Evolutionary conservation across 2,329 filamentous ascomycete genomes (phyloP).

Genomic region (Tolypocladium ovalisporum): DNA sequence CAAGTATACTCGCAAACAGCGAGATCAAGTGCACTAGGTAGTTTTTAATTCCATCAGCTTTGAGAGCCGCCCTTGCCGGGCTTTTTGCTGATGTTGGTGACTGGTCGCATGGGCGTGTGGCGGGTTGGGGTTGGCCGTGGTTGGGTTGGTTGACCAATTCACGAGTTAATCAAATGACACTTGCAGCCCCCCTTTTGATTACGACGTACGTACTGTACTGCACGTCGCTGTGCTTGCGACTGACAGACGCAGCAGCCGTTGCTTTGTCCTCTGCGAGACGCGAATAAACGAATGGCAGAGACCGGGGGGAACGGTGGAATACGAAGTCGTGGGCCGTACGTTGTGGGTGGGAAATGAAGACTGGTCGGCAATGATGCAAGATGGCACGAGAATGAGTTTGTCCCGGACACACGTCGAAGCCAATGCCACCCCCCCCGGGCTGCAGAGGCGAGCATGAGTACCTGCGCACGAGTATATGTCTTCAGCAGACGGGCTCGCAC

Average conservation of each 20-base stretch:
- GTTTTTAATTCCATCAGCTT: not conserved
- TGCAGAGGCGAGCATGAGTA: not conserved
- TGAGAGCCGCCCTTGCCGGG: not conserved
- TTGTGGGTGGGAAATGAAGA: not conserved
- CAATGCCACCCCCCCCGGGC: not conserved
- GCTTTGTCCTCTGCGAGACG: not conserved
- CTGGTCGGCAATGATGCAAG: not conserved
- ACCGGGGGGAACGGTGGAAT: not conserved
- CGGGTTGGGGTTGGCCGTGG: not conserved
- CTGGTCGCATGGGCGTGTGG: not conserved
- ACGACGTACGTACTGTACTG: too few species aligned
- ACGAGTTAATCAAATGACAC: not conserved
- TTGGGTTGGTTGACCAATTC: not conserved
- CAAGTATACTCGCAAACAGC: too few species aligned
- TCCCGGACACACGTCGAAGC: not conserved
- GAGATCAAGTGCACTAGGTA: not conserved
- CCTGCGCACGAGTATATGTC: not conserved
- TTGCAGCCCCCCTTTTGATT: not conserved
- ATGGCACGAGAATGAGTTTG: constrained; percentile 1
- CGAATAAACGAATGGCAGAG: not conserved
- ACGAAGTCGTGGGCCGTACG: not conserved
- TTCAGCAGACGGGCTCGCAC: not conserved
- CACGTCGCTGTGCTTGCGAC: not conserved
- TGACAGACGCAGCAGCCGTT: not conserved
- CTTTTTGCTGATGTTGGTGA: not conserved